Conservation (phyloP, 371 early-diverging fungal genomes). For the Mucor piriformis region DNA sequence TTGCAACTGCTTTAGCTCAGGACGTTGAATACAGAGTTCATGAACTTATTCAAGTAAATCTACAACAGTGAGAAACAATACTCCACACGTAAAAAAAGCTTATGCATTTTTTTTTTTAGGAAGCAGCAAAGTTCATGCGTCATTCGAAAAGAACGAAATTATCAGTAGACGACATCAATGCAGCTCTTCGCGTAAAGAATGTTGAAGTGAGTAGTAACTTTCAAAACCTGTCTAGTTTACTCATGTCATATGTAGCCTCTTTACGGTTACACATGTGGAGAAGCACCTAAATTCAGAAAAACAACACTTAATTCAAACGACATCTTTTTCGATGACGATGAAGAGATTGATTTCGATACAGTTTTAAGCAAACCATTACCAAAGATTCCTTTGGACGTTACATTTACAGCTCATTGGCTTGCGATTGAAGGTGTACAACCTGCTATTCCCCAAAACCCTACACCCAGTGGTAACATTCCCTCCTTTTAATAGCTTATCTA, state of each 20-base stretch:
- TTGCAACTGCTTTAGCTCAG: conserved; percentile 85
- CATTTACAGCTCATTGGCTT: conserved; percentile 96
- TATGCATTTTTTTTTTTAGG: conserved; percentile 52
- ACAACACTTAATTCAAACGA: conserved; percentile 66
- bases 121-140: conserved; percentile 98
- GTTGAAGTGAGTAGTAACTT: conserved; percentile 75
- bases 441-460: conserved; percentile 97
- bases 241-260: conserved; percentile 67
- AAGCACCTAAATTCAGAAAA: conserved; percentile 75
- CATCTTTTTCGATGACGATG: conserved; percentile 95
- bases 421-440: conserved; percentile 99
- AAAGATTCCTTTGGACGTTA: conserved; percentile 88
- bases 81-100: neutral
- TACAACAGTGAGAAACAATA: neutral
- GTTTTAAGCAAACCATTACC: conserved; percentile 92
- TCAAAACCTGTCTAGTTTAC: neutral
- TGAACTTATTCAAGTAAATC: conserved; percentile 87
- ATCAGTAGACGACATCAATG: conserved; percentile 92
- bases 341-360: conserved; percentile 95
- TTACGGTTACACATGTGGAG: conserved; percentile 91
- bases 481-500: neutral
- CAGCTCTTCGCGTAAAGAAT: conserved; percentile 94
- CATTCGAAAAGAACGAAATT: conserved; percentile 92
- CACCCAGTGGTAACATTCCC: conserved; percentile 64
- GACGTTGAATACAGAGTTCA: conserved; percentile 98